Conservation (phyloP, 2,329 filamentous ascomycete genomes). For the Colletotrichum sp. region DNA sequence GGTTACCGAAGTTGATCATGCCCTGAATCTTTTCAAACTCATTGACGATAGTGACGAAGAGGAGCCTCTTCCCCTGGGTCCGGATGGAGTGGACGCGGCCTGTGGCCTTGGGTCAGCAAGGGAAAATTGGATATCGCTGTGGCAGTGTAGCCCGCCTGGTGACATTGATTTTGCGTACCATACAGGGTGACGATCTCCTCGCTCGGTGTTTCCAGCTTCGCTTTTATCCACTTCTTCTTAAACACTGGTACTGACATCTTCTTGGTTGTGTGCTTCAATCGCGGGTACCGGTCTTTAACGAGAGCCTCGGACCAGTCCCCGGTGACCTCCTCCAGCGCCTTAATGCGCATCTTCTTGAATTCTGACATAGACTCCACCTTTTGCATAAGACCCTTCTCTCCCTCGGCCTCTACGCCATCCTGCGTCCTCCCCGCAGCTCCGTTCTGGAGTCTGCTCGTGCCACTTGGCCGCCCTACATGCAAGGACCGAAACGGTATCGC, state of each 20-base stretch:
- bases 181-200: constrained; percentile 27
- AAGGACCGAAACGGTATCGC: constrained; percentile 2
- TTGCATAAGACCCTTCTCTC: background rate
- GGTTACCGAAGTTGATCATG: constrained; percentile 70
- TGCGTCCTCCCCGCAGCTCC: background rate
- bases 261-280: constrained; percentile 14
- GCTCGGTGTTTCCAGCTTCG: background rate
- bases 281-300: constrained; percentile 16
- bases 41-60: constrained; percentile 83
- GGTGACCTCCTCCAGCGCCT: constrained; percentile 1
- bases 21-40: constrained; percentile 77
- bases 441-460: constrained; percentile 11
- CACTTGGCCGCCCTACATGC: constrained; percentile 5
- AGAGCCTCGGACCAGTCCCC: background rate
- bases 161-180: constrained; percentile 25
- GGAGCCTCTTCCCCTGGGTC: constrained; percentile 75
- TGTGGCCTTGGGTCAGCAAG: constrained; percentile 32
- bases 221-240: background rate
- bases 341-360: constrained; percentile 16
- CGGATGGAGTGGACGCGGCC: constrained; percentile 79
- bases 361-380: background rate
- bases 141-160: background rate
- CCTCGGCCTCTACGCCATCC: background rate
- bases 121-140: background rate
- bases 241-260: constrained; percentile 19